Conservation (phyloP, 148 eudicot genomes). For the Camellia sinensis region DNA sequence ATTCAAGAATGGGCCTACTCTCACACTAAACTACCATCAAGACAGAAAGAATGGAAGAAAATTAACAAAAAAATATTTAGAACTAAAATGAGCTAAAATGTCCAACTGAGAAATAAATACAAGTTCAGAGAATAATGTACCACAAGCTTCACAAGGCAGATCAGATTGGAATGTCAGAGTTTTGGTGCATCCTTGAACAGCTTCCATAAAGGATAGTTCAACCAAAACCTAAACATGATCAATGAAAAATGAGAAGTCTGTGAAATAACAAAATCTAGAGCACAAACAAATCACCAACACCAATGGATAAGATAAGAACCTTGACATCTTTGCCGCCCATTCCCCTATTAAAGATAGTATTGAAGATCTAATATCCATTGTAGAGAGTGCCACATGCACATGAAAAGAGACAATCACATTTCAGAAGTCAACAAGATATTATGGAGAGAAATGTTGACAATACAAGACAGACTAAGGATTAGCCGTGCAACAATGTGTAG, state of each 20-base stretch:
- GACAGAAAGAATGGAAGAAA: neutral
- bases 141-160: constrained; percentile 80
- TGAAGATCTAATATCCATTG: constrained; percentile 40
- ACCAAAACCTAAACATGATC: constrained; percentile 37
- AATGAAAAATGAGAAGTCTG: neutral
- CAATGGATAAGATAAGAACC: constrained; percentile 29
- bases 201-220: constrained; percentile 96
- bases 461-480: neutral
- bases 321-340: constrained; percentile 61
- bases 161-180: constrained; percentile 62
- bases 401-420: neutral
- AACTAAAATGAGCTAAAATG: neutral
- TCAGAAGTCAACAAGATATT: neutral
- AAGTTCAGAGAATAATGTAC: constrained; percentile 32
- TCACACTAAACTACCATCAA: neutral
- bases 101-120: neutral
- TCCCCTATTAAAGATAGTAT: constrained; percentile 34
- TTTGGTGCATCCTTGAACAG: constrained; percentile 91
- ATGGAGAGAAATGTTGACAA: neutral
- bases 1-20: neutral
- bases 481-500: neutral
- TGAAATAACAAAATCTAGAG: neutral
- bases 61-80: neutral
- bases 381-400: constrained; percentile 15
- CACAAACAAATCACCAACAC: neutral